A percentile compares a stretch with the other conserved stretches of the same genome.
Evolutionary conservation across 2,329 filamentous ascomycete genomes (phyloP).

Genomic region (Sporothrix dimorphospora): DNA sequence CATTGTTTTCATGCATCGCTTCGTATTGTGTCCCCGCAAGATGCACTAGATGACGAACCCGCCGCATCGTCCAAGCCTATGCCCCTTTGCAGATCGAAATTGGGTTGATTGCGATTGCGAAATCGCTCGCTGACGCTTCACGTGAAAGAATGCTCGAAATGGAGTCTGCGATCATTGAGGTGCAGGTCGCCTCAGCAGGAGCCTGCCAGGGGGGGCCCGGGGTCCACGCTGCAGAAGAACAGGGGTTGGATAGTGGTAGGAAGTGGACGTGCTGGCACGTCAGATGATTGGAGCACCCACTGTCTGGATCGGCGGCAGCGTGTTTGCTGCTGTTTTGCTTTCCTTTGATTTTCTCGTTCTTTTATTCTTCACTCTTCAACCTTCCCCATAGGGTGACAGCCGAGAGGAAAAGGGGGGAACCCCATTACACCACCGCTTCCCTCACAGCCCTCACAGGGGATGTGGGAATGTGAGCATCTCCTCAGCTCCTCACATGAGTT

Average conservation of each 20-base stretch:
- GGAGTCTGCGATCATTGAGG: not conserved
- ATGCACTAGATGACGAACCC: not conserved
- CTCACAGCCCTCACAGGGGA: no score
- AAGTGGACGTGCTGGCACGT: not conserved
- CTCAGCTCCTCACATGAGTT: not conserved
- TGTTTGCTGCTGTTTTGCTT: not conserved
- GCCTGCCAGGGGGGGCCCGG: not conserved
- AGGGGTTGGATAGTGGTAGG: constrained; percentile 8
- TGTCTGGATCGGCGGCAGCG: not conserved
- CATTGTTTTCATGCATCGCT: not conserved
- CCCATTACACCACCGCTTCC: not conserved
- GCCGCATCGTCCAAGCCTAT: not conserved
- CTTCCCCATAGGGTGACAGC: not conserved
- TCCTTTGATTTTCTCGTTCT: not conserved
- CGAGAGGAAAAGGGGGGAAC: not conserved
- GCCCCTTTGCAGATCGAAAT: constrained; percentile 20
- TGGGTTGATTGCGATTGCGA: not conserved
- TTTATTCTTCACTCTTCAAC: not conserved
- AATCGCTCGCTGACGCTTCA: not conserved
- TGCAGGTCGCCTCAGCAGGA: not conserved
- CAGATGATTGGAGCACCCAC: constrained; percentile 8
- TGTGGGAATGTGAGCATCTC: not conserved
- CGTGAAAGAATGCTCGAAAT: not conserved
- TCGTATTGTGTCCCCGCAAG: not conserved
- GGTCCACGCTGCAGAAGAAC: constrained; percentile 11